Conservation (phyloP, 139 green algal genomes). For the Chlorella sp. region DNA sequence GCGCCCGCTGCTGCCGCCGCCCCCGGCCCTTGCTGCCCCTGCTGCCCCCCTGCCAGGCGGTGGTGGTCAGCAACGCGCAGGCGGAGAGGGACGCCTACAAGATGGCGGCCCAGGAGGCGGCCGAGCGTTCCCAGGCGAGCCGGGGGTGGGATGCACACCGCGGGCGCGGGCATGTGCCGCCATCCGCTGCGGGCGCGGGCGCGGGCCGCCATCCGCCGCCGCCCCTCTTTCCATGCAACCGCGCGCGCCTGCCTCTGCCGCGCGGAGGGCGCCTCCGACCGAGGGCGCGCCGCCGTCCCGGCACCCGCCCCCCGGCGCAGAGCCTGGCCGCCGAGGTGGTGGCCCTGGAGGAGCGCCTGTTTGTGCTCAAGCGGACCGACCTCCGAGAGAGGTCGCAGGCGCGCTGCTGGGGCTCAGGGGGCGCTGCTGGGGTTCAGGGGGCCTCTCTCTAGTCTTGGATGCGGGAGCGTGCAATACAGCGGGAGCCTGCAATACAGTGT, state of each 20-base stretch:
- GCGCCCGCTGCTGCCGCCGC: no score
- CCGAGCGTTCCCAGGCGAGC: constrained; percentile 33
- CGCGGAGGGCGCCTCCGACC: neutral
- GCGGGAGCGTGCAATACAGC: no score
- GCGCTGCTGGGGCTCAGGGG: no score
- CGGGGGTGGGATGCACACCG: neutral
- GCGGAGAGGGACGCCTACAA: constrained; percentile 44
- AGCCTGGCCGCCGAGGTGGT: constrained; percentile 53
- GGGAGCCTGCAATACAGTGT: no score
- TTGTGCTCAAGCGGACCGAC: constrained; percentile 27
- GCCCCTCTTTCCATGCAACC: neutral
- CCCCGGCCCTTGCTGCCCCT: no score
- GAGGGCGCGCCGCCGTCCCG: neutral
- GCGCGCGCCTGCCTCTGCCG: neutral
- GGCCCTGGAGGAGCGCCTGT: constrained; percentile 42
- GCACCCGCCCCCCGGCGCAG: neutral
- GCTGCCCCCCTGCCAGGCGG: no score
- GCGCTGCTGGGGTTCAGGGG: no score
- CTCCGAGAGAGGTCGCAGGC: constrained; percentile 10
- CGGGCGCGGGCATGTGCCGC: neutral
- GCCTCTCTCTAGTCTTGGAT: no score
- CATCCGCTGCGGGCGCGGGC: neutral
- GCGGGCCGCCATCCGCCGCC: neutral
- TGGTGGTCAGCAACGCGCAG: constrained; percentile 12
- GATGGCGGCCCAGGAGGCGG: constrained; percentile 37